phyloP scores from a whole-genome alignment of 1,284 basidiomycete genomes.

The Ustilago nuda region DNA sequence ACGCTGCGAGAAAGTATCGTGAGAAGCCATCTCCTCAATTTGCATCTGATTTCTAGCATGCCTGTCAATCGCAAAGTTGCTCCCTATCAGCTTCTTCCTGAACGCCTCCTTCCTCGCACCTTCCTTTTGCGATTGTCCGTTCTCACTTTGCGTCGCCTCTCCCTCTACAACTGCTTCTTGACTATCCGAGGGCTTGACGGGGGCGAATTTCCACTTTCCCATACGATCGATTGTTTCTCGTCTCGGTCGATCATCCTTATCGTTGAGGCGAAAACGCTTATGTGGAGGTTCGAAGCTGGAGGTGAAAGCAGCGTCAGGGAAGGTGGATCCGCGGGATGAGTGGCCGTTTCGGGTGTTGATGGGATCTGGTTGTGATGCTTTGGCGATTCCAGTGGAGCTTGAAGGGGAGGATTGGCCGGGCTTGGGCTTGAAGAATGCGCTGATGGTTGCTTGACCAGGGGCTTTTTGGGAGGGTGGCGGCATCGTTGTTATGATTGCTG shows the following conservation, averaged over 20 bases:
- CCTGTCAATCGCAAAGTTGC: slow-evolving; percentile 38
- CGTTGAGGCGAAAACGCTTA: slow-evolving; percentile 23
- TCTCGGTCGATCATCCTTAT: slow-evolving; percentile 25
- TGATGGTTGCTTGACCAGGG: slow-evolving; percentile 42
- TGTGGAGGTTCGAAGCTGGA: slow-evolving; percentile 26
- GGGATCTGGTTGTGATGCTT: slow-evolving; percentile 43
- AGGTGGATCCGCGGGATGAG: slow-evolving; percentile 8
- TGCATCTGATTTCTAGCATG: slow-evolving; percentile 39
- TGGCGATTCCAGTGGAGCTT: slow-evolving; percentile 5
- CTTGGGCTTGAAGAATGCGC: slow-evolving; percentile 56
- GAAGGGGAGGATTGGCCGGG: slow-evolving; percentile 1
- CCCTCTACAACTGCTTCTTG: neutral
- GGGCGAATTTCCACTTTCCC: slow-evolving; percentile 37
- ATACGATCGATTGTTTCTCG: slow-evolving; percentile 39
- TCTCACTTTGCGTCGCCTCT: slow-evolving; percentile 6
- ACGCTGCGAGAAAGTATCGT: slow-evolving; percentile 16
- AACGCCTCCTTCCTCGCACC: slow-evolving; percentile 28
- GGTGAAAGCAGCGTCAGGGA: slow-evolving; percentile 11
- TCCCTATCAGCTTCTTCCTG: slow-evolving; percentile 33
- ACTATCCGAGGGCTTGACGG: neutral
- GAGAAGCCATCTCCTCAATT: slow-evolving; percentile 29
- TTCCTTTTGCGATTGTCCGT: slow-evolving; percentile 6
- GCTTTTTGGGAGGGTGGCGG: slow-evolving; percentile 34
- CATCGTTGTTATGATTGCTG: slow-evolving; percentile 9
- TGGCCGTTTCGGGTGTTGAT: slow-evolving; percentile 7